Evolutionary conservation across 148 eudicot species (phyloP).

Genomic region (Polygonum maritimum): DNA sequence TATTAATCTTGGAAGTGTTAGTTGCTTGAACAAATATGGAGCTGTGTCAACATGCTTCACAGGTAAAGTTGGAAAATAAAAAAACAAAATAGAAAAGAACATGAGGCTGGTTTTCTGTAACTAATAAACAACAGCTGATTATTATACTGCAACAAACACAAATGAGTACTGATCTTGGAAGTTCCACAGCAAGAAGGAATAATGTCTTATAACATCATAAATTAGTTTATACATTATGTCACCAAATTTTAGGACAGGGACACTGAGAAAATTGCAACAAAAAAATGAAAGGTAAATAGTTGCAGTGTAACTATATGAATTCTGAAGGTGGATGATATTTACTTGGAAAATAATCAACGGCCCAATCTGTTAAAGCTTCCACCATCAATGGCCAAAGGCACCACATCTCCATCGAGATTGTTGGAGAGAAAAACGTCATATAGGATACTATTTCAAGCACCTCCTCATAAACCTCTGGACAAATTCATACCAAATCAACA

Average conservation of each 20-base stretch:
- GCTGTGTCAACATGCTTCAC: neutral
- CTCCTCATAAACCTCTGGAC: constrained; percentile 96
- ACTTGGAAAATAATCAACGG: constrained; percentile 98
- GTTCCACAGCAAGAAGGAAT: neutral
- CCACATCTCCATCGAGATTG: constrained; percentile 95
- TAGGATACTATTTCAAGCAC: constrained; percentile 94
- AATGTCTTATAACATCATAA: neutral
- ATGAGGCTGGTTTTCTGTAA: neutral
- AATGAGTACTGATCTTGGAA: neutral
- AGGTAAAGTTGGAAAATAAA: neutral
- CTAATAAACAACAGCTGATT: neutral
- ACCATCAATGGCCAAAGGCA: constrained; percentile 94
- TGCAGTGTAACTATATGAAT: neutral
- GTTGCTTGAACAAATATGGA: neutral
- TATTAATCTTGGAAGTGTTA: neutral
- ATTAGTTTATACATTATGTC: neutral
- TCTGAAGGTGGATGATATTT: constrained; percentile 14
- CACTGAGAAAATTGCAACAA: neutral
- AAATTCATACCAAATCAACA: neutral
- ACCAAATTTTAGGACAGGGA: neutral
- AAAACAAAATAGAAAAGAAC: neutral
- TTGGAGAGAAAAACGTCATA: constrained; percentile 92
- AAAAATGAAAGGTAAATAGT: neutral
- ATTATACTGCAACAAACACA: neutral
- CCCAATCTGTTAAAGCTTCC: constrained; percentile 96